phyloP scores from a whole-genome alignment of 1,284 basidiomycete genomes.

The Neolentinus lepideus region DNA sequence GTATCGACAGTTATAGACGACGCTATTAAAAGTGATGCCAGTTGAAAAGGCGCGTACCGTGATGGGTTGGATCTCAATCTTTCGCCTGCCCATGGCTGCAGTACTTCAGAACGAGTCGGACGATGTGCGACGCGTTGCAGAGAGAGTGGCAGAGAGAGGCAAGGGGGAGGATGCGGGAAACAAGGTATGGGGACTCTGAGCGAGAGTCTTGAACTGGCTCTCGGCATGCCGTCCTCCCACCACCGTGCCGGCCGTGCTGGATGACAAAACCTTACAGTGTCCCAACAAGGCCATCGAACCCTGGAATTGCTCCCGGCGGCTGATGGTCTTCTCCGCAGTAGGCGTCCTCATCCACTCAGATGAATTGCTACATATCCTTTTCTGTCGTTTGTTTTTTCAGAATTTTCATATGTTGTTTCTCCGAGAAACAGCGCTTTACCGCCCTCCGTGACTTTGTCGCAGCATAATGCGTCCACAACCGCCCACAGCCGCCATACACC shows the following conservation, averaged over 20 bases:
- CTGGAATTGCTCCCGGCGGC: not conserved
- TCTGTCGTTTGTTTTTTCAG: not conserved
- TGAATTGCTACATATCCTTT: not conserved
- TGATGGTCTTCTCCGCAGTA: not conserved
- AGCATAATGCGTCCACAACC: not conserved
- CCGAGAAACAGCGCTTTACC: not conserved
- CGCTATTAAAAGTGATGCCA: slow-evolving; percentile 12
- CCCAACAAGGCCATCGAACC: not conserved
- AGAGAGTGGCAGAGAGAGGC: not conserved
- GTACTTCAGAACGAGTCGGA: not conserved
- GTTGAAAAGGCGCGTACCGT: slow-evolving; percentile 40
- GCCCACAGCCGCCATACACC: not conserved
- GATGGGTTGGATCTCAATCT: slow-evolving; percentile 88
- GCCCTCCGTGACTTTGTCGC: not conserved
- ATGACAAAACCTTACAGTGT: not conserved
- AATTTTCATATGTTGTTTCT: not conserved
- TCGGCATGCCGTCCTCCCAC: slow-evolving; percentile 3
- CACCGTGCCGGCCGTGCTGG: slow-evolving; percentile 1
- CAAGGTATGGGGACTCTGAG: not conserved
- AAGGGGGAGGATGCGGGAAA: not conserved
- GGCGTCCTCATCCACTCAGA: not conserved
- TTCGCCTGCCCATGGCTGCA: slow-evolving; percentile 64
- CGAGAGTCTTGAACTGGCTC: slow-evolving; percentile 2
- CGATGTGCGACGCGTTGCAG: not conserved
- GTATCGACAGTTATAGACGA: slow-evolving; percentile 1